These are phyloP conservation scores for Lactifluus hygrophoroides DNA, from an alignment of 768 basidiomycete genomes.

Conservation along the genomic window DNA sequence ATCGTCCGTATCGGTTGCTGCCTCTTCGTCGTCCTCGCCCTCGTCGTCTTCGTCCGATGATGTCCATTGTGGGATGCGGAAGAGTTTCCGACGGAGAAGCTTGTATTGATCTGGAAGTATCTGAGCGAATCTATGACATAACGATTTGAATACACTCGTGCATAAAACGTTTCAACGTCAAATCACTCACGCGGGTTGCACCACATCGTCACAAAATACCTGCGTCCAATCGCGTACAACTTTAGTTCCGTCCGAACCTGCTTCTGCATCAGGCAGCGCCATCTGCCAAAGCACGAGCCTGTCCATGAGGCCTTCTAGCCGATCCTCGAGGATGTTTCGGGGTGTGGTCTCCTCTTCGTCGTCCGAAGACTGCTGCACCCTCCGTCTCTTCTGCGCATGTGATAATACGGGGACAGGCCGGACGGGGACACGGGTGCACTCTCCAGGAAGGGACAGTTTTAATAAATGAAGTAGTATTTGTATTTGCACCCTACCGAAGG, in stretches of 20 bases:
- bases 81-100: conserved; percentile 19
- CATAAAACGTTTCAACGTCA: neutral
- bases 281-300: conserved; percentile 71
- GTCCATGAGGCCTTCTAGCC: conserved; percentile 63
- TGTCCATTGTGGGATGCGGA: conserved; percentile 18
- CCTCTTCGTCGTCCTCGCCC: conserved; percentile 6
- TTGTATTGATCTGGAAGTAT: conserved; percentile 16
- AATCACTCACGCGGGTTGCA: conserved; percentile 50
- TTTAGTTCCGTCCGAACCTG: conserved; percentile 15
- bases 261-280: conserved; percentile 31
- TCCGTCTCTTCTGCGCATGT: conserved; percentile 14
- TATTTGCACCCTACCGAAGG: conserved; percentile 50
- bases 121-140: neutral
- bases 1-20: neutral
- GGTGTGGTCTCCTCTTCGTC: conserved; percentile 16
- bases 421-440: conserved; percentile 24
- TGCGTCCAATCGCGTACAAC: conserved; percentile 60
- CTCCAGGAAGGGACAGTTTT: conserved; percentile 53
- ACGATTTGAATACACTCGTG: neutral
- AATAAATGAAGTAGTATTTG: conserved; percentile 66
- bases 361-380: conserved; percentile 21
- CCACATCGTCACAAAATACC: conserved; percentile 54
- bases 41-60: conserved; percentile 4
- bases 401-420: conserved; percentile 13
- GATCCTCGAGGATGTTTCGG: conserved; percentile 38